Evolutionary conservation across 768 basidiomycete genomes (phyloP).

Genomic region (Kwoniella sp.): DNA sequence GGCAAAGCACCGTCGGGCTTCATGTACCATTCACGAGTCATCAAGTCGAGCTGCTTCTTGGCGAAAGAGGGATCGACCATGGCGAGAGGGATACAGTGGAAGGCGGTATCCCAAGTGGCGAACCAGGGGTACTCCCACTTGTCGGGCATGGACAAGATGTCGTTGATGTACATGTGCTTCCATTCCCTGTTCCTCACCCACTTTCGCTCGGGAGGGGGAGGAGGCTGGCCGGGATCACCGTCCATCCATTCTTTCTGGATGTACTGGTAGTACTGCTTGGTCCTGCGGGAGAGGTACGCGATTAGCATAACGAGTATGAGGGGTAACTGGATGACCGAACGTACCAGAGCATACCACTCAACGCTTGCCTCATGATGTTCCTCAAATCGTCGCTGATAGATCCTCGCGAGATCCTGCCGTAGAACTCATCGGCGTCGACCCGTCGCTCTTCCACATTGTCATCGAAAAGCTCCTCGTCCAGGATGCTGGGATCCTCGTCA

Average conservation of each 20-base stretch:
- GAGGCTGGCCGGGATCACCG: constrained; percentile 90
- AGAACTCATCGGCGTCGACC: constrained; percentile 95
- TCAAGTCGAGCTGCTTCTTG: constrained; percentile 92
- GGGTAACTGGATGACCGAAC: constrained; percentile 4
- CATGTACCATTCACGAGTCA: constrained; percentile 96
- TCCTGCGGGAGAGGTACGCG: constrained; percentile 48
- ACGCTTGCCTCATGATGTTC: constrained; percentile 93
- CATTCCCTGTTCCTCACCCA: constrained; percentile 82
- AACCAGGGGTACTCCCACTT: constrained; percentile 99
- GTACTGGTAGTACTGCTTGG: constrained; percentile 94
- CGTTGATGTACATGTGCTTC: constrained; percentile 91
- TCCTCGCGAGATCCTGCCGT: constrained; percentile 70
- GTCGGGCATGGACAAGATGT: constrained; percentile 98
- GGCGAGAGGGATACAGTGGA: constrained; percentile 96
- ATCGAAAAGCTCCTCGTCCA: constrained; percentile 86
- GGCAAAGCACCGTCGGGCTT: constrained; percentile 98
- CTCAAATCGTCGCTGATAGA: constrained; percentile 86
- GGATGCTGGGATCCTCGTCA: constrained; percentile 70
- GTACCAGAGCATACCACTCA: constrained; percentile 92
- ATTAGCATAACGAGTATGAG: background rate
- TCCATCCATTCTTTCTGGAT: constrained; percentile 94
- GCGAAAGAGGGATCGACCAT: constrained; percentile 92
- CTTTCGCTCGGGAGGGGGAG: constrained; percentile 86
- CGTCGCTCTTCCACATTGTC: constrained; percentile 82
- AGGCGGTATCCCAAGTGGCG: constrained; percentile 97